Evolutionary conservation across 1,139 yeast species (phyloP), one percentile per base, ranked within the genome.

Genomic region (Hanseniaspora uvarum): DNA sequence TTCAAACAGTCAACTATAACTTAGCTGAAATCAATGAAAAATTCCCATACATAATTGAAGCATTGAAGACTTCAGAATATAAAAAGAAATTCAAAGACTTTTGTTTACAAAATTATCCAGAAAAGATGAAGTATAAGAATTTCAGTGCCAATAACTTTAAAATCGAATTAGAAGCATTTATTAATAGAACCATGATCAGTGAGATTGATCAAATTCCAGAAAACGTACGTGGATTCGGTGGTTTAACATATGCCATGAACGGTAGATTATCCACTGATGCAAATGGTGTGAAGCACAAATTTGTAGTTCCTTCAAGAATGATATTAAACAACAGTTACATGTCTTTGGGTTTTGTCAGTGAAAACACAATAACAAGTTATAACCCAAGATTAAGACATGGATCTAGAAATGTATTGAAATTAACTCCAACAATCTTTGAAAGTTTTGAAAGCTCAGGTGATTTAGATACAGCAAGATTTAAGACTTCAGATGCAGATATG

Each of bases 231-330:
- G 92, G 87, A 40, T 79, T 83, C 11, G 94, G 83, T 46, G 94
- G 94, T 14, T 72, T 84, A 57, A 77, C 86, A 2, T 87, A 86
- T 63, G 75, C 75, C 50, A 76, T 83, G 60, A 77, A 76, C 59
- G 95, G 95, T 7, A 76, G 88, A 65, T 71, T 86, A 49, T 66
- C 74, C 58, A 85, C 83, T 68, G 76, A 88, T 2, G 94, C 95
- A 33, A 78, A 82, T 60, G 96, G 96, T 48, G 70, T 82, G 39
- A 71, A 75, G 54, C 73, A 78, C 56, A 78, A 79, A 36, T 72
- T 72, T 55, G 72, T 82, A 37, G 81, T 80, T 14, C 84, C 85
- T 16, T 95, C 94, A 58, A 80, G 96, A 71, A 33, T 40, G 10
- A 43, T 44, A 70, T 12, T 40, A 11, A 14, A 43, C 24, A 50